A percentile compares a stretch with the other conserved stretches of the same genome.
Evolutionary conservation across 352 stramenopile species (phyloP).

Genomic region (Globisporangium spinosum): DNA sequence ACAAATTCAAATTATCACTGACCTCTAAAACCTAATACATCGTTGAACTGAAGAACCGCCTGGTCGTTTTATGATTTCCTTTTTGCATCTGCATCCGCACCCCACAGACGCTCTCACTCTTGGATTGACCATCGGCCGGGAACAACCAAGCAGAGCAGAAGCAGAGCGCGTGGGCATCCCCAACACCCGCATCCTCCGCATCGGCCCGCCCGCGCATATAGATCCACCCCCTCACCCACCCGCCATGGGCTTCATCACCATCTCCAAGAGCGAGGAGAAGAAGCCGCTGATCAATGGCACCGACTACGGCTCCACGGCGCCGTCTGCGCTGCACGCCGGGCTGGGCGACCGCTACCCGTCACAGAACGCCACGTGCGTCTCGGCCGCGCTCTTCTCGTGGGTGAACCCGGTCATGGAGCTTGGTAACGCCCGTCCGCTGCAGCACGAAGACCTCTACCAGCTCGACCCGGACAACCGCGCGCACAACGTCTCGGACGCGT

Average conservation of each 20-base stretch:
- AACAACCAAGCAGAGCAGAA: not conserved
- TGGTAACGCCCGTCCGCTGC: conserved; percentile 70
- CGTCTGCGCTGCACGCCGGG: conserved; percentile 15
- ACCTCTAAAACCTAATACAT: not conserved
- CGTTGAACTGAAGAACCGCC: not conserved
- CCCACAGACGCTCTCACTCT: not conserved
- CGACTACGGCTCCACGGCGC: conserved; percentile 4
- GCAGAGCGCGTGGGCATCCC: not conserved
- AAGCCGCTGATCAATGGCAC: conserved; percentile 29
- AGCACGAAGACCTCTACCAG: conserved; percentile 83
- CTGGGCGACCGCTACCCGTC: conserved; percentile 64
- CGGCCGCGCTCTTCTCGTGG: conserved; percentile 84
- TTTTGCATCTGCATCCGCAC: not conserved
- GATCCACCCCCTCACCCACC: not conserved
- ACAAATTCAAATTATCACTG: not conserved
- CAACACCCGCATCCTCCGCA: not conserved
- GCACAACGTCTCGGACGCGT: conserved; percentile 35
- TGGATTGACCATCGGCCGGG: not conserved
- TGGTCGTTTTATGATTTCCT: not conserved
- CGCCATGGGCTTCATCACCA: conserved; percentile 12
- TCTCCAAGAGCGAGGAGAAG: conserved; percentile 21
- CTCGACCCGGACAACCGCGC: conserved; percentile 75
- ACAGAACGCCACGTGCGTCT: conserved; percentile 47
- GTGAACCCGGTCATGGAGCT: conserved; percentile 85
- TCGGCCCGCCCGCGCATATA: not conserved